Percentiles rank a stretch among this genome's conserved stretches.
Evolutionary conservation across 1,284 basidiomycete genomes (phyloP).

Genomic region (Hypsizygus ulmarius): DNA sequence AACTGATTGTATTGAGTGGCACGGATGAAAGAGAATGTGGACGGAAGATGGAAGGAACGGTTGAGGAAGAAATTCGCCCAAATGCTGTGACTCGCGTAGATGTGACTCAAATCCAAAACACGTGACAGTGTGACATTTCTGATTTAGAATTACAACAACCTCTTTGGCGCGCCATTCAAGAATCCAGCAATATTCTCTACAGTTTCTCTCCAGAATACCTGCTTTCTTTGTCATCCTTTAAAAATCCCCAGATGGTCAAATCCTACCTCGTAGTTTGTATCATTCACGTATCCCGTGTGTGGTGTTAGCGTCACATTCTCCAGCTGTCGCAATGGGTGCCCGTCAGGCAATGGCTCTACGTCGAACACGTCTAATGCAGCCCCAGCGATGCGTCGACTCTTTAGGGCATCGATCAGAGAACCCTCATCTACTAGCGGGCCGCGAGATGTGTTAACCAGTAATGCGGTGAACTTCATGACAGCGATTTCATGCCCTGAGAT

Average conservation of each 20-base stretch:
- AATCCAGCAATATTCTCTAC: slow-evolving; percentile 55
- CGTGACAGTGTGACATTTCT: slow-evolving; percentile 17
- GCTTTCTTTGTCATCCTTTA: not conserved
- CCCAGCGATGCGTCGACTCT: slow-evolving; percentile 47
- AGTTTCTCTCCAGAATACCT: slow-evolving; percentile 41
- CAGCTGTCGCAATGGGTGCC: slow-evolving; percentile 50
- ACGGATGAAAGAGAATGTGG: slow-evolving; percentile 19
- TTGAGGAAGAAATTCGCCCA: slow-evolving; percentile 17
- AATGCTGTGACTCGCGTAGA: slow-evolving; percentile 14
- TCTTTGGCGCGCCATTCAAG: slow-evolving; percentile 36
- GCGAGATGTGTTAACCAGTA: slow-evolving; percentile 63
- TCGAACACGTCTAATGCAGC: slow-evolving; percentile 64
- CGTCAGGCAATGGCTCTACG: slow-evolving; percentile 56
- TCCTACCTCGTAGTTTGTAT: slow-evolving; percentile 45
- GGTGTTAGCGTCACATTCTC: slow-evolving; percentile 57
- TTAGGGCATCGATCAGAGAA: slow-evolving; percentile 48
- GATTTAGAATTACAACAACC: slow-evolving; percentile 18
- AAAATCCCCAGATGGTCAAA: not conserved
- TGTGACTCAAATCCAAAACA: slow-evolving; percentile 21
- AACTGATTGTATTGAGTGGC: slow-evolving; percentile 18
- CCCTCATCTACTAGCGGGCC: slow-evolving; percentile 59
- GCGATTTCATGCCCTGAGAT: slow-evolving; percentile 46
- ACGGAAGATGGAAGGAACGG: slow-evolving; percentile 23
- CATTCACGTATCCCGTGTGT: slow-evolving; percentile 58
- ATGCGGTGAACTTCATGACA: slow-evolving; percentile 51